These are phyloP conservation scores for Aspergillus sojae DNA, from an alignment of 2,329 filamentous ascomycete species.

Conservation along the genomic window DNA sequence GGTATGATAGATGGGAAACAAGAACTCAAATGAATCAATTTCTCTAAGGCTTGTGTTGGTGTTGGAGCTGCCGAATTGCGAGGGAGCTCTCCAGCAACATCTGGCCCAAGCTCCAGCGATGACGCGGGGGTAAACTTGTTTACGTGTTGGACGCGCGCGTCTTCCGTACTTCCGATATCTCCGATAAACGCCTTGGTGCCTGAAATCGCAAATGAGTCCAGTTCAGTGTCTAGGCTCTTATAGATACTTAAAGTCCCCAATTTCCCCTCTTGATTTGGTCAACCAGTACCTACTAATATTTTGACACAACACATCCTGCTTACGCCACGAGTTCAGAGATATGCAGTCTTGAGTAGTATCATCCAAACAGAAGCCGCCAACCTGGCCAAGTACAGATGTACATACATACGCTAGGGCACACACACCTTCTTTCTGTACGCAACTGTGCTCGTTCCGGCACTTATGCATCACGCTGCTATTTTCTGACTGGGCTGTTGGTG, in stretches of 20 bases:
- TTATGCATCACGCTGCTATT: not conserved
- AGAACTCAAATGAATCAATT: not conserved
- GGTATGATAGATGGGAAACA: too few species aligned
- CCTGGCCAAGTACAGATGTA: not conserved
- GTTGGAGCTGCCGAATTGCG: not conserved
- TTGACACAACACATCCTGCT: not conserved
- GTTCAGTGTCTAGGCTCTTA: not conserved
- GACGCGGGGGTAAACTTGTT: slow-evolving; percentile 23
- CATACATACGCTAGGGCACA: not conserved
- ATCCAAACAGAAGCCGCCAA: slow-evolving; percentile 3
- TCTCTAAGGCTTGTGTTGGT: not conserved
- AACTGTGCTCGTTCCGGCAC: not conserved
- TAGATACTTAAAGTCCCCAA: not conserved
- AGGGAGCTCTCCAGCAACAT: not conserved
- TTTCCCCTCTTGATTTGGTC: not conserved
- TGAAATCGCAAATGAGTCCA: slow-evolving; percentile 9
- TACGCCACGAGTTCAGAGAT: not conserved
- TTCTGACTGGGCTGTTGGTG: not conserved
- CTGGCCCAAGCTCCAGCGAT: slow-evolving; percentile 26
- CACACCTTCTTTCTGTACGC: not conserved
- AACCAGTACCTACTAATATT: not conserved
- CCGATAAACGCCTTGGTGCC: slow-evolving; percentile 19
- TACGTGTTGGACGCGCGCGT: slow-evolving; percentile 26
- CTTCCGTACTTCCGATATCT: slow-evolving; percentile 21
- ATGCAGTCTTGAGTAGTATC: not conserved